phyloP scores from a whole-genome alignment of 495 filamentous ascomycete species.

The Penicillium odoratum region DNA sequence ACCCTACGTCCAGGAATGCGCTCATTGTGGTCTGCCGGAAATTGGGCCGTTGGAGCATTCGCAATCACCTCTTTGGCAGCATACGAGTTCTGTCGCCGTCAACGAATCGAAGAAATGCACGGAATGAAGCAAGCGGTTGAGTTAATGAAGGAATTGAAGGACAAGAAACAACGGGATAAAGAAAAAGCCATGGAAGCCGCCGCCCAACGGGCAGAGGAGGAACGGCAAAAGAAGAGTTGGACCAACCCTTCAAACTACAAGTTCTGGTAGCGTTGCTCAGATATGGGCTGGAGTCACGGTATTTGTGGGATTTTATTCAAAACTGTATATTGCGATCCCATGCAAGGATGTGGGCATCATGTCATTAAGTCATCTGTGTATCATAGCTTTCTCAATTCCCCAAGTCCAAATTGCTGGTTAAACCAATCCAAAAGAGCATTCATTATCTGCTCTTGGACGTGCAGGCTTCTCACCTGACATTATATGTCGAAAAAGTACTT shows the following conservation, averaged over 20 bases:
- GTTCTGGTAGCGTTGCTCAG: slow-evolving; percentile 43
- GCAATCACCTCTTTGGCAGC: slow-evolving; percentile 59
- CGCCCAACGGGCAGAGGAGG: slow-evolving; percentile 43
- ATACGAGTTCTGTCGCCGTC: slow-evolving; percentile 80
- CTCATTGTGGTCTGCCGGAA: slow-evolving; percentile 59
- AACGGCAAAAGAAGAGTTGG: slow-evolving; percentile 55
- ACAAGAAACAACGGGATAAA: slow-evolving; percentile 65
- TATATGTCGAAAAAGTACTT: background rate
- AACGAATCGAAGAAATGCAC: slow-evolving; percentile 66
- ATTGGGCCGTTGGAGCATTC: slow-evolving; percentile 84
- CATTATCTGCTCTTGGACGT: slow-evolving; percentile 7
- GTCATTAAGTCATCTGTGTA: slow-evolving; percentile 33
- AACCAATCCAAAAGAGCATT: slow-evolving; percentile 11
- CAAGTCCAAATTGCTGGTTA: slow-evolving; percentile 12
- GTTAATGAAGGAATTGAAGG: slow-evolving; percentile 72
- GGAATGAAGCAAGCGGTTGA: slow-evolving; percentile 80
- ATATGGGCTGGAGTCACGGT: slow-evolving; percentile 37
- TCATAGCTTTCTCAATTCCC: slow-evolving; percentile 22
- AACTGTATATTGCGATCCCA: slow-evolving; percentile 35
- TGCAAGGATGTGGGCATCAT: slow-evolving; percentile 17
- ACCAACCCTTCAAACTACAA: slow-evolving; percentile 50
- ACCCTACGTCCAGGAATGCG: slow-evolving; percentile 35
- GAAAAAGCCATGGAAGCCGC: slow-evolving; percentile 54
- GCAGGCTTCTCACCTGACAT: slow-evolving; percentile 2
- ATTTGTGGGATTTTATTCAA: slow-evolving; percentile 30